phyloP scores from a whole-genome alignment of 805 yeast genomes.

The Saccharomycopsis oosterbeekiorum region DNA sequence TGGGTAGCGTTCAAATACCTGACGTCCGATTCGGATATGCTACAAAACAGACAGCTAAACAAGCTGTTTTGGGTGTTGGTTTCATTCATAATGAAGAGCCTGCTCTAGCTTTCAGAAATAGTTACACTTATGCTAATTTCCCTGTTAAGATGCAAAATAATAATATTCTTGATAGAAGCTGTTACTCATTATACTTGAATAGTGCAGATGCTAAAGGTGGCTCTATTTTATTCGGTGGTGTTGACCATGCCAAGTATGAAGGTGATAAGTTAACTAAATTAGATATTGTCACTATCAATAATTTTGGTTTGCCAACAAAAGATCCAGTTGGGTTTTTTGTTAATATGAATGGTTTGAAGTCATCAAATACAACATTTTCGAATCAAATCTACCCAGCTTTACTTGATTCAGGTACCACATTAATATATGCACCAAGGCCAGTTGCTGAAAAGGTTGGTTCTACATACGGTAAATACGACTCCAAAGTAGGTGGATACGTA shows the following conservation, averaged over 20 bases:
- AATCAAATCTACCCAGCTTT: conserved; percentile 27
- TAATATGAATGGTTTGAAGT: conserved; percentile 22
- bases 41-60: conserved; percentile 13
- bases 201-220: conserved; percentile 35
- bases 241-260: conserved; percentile 51
- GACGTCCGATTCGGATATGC: conserved; percentile 14
- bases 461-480: conserved; percentile 5
- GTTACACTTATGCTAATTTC: conserved; percentile 35
- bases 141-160: conserved; percentile 50
- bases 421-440: conserved; percentile 36
- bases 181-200: conserved; percentile 57
- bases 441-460: conserved; percentile 21
- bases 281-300: conserved; percentile 39
- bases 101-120: conserved; percentile 35
- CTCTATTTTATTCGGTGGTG: conserved; percentile 60
- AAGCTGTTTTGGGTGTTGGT: conserved; percentile 13
- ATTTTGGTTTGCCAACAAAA: conserved; percentile 27
- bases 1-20: conserved; percentile 14
- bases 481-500: neutral
- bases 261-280: conserved; percentile 42
- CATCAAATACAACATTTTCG: conserved; percentile 21
- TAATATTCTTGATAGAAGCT: conserved; percentile 44
- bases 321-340: conserved; percentile 39
- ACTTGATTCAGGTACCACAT: conserved; percentile 47
- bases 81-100: conserved; percentile 11